Evolutionary conservation across 176 grass and related monocot species (phyloP).

Genomic region (Olyra latifolia): DNA sequence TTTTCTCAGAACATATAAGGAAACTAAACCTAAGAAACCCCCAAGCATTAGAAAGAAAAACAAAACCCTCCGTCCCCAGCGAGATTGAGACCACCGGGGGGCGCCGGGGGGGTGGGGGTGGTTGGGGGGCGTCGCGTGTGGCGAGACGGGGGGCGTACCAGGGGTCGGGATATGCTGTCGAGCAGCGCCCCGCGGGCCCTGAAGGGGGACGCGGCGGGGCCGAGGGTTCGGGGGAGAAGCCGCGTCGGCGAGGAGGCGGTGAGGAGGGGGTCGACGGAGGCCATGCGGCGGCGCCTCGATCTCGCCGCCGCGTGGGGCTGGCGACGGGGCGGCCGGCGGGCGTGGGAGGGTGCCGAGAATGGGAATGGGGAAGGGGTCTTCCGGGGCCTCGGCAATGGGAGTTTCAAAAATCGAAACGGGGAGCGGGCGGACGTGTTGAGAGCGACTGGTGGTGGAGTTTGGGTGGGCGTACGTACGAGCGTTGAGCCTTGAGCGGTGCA

Average conservation of each 20-base stretch:
- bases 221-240: conserved; percentile 53
- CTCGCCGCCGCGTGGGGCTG: not conserved
- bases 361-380: not conserved
- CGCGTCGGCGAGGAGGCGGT: not conserved
- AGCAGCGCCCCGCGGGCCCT: conserved; percentile 31
- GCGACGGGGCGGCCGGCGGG: not conserved
- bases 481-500: too few species aligned
- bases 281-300: not conserved
- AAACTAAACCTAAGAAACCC: not conserved
- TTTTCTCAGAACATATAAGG: not conserved
- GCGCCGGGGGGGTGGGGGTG: too few species aligned
- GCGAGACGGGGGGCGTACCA: conserved; percentile 17
- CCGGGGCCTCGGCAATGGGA: not conserved
- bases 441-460: too few species aligned
- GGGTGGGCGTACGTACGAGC: too few species aligned
- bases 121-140: too few species aligned
- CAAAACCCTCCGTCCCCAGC: conserved; percentile 32
- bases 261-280: conserved; percentile 31
- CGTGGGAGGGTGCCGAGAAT: not conserved
- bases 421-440: not conserved
- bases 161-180: not conserved
- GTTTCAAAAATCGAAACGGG: conserved; percentile 40
- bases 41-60: not conserved
- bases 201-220: conserved; percentile 24
- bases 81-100: too few species aligned